These are phyloP conservation scores for Fusarium sp. DNA, from an alignment of 2,329 filamentous ascomycete species.

Conservation along the genomic window DNA sequence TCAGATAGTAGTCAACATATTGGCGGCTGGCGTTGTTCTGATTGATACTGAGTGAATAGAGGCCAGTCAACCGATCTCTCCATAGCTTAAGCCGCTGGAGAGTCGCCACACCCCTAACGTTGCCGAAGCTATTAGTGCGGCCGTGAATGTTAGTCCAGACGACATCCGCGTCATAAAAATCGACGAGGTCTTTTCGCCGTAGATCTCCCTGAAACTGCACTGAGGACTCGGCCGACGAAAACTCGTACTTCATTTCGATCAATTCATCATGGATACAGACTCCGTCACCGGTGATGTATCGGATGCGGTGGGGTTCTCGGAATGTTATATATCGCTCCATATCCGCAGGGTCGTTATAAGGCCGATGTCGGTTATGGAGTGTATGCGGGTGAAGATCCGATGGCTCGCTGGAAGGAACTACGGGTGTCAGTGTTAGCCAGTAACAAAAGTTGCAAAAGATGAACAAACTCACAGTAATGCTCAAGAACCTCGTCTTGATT, in stretches of 20 bases:
- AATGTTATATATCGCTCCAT: conserved; percentile 63
- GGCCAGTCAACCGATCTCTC: conserved; percentile 60
- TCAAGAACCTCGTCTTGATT: conserved; percentile 64
- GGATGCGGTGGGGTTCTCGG: conserved; percentile 59
- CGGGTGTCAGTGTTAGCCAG: conserved; percentile 6
- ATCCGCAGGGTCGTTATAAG: conserved; percentile 61
- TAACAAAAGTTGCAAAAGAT: neutral
- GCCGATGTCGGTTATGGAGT: conserved; percentile 62
- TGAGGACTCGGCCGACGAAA: conserved; percentile 60
- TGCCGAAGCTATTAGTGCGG: conserved; percentile 62
- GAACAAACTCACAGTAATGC: conserved; percentile 58
- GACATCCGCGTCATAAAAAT: conserved; percentile 65
- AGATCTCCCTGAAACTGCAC: conserved; percentile 63
- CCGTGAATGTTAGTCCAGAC: conserved; percentile 63
- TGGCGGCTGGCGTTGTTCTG: conserved; percentile 59
- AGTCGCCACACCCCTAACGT: conserved; percentile 61
- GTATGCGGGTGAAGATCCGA: conserved; percentile 61
- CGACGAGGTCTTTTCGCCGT: conserved; percentile 61
- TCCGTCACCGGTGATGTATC: conserved; percentile 60
- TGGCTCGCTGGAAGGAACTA: conserved; percentile 61
- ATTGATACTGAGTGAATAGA: conserved; percentile 61
- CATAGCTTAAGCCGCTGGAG: conserved; percentile 66
- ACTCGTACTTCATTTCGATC: conserved; percentile 62
- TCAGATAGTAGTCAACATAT: conserved; percentile 61
- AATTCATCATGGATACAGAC: conserved; percentile 61